A percentile compares a stretch with the other conserved stretches of the same genome.
Conservation (phyloP, 148 eudicot genomes). For the Vaccinium myrtillus region DNA sequence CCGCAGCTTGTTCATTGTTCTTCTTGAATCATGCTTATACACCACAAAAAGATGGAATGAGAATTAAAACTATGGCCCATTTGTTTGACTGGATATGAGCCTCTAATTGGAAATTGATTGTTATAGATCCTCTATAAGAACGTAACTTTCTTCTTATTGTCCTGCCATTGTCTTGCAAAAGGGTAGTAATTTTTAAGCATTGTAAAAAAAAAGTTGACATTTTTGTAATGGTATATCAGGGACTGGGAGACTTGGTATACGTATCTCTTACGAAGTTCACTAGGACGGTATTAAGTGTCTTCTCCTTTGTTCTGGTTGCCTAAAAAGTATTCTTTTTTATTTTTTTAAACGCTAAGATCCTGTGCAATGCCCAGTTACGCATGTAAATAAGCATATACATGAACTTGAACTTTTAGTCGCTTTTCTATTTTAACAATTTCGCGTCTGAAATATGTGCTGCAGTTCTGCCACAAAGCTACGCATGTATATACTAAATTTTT, state of each 20-base stretch:
- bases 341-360: background rate
- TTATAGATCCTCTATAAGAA: background rate
- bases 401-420: background rate
- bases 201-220: background rate
- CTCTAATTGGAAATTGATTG: background rate
- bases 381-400: background rate
- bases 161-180: slow-evolving; percentile 1
- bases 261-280: background rate
- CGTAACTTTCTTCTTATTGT: background rate
- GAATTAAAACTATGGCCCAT: background rate
- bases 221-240: background rate
- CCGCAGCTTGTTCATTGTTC: slow-evolving; percentile 2
- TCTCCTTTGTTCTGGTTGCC: background rate
- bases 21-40: background rate
- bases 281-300: background rate
- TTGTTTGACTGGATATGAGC: background rate
- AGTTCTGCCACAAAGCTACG: background rate
- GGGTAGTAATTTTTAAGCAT: background rate
- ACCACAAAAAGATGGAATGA: background rate
- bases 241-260: background rate
- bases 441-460: background rate
- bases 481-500: background rate
- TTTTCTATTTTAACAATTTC: background rate
- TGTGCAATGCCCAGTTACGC: background rate
- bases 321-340: background rate